Percentiles rank a stretch among this genome's conserved stretches.
Evolutionary conservation across 2,329 filamentous ascomycete genomes (phyloP).

Genomic region (Leptographium galeiforme): DNA sequence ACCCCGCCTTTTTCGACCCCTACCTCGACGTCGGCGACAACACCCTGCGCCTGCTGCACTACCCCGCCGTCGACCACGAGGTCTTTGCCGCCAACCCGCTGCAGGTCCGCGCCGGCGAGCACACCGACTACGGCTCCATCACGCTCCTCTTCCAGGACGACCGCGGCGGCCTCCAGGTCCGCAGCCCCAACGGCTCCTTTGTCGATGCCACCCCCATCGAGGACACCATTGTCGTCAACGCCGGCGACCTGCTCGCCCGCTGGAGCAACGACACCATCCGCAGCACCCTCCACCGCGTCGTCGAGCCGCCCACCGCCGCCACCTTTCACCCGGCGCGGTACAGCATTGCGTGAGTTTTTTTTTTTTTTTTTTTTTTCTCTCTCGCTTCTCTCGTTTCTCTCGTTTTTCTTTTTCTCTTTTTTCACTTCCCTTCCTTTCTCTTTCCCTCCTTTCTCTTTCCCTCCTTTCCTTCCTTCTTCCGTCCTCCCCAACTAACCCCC

Average conservation of each 20-base stretch:
- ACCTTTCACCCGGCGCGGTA: slow-evolving; percentile 63
- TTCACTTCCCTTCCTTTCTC: neutral
- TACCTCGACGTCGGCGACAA: slow-evolving; percentile 61
- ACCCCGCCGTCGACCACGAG: slow-evolving; percentile 52
- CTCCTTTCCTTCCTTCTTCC: no score
- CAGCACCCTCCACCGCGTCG: slow-evolving; percentile 79
- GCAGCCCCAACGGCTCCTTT: slow-evolving; percentile 62
- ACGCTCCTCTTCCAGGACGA: slow-evolving; percentile 50
- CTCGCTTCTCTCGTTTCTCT: neutral
- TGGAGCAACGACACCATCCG: slow-evolving; percentile 91
- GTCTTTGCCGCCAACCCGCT: slow-evolving; percentile 54
- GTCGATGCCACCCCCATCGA: slow-evolving; percentile 73
- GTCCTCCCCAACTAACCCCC: neutral
- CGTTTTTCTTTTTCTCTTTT: slow-evolving; percentile 9
- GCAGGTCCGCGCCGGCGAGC: slow-evolving; percentile 65
- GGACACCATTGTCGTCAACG: slow-evolving; percentile 76
- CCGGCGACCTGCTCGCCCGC: slow-evolving; percentile 70
- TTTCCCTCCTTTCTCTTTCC: neutral
- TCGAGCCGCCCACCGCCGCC: slow-evolving; percentile 56
- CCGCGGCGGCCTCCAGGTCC: slow-evolving; percentile 42
- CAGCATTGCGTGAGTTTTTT: slow-evolving; percentile 56
- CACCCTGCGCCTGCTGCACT: slow-evolving; percentile 62
- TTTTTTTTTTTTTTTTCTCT: neutral
- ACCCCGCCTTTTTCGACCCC: slow-evolving; percentile 59
- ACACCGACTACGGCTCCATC: slow-evolving; percentile 54